Conservation (phyloP, 306 rosid species). For the Fagus crenata region DNA sequence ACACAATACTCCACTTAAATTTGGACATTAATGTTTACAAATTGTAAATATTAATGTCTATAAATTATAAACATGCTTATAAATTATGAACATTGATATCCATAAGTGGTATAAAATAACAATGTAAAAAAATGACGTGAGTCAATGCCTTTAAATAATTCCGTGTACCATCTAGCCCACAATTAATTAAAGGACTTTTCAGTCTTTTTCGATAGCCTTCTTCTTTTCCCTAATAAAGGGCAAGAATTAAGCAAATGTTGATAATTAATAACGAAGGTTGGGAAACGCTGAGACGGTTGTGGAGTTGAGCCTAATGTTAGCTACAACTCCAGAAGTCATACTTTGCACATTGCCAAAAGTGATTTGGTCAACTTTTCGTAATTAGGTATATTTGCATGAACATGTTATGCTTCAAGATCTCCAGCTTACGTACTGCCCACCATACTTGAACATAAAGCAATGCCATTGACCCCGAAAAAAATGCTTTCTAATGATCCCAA, state of each 20-base stretch:
- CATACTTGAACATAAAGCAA: constrained; percentile 51
- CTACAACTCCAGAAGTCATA: constrained; percentile 19
- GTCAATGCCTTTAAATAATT: too few relatives aligned
- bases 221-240: constrained; percentile 23
- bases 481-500: constrained; percentile 21
- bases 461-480: constrained; percentile 38
- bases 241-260: constrained; percentile 26
- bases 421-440: constrained; percentile 35
- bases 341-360: constrained; percentile 31
- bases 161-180: too few relatives aligned
- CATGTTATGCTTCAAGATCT: constrained; percentile 11
- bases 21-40: too few relatives aligned
- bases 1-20: too few relatives aligned
- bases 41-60: too few relatives aligned
- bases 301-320: constrained; percentile 54
- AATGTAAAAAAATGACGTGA: too few relatives aligned
- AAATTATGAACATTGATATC: too few relatives aligned
- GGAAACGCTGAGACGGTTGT: constrained; percentile 23
- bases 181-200: not conserved
- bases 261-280: constrained; percentile 12
- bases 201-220: constrained; percentile 7
- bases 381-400: constrained; percentile 49
- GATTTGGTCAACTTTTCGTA: constrained; percentile 55
- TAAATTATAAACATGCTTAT: too few relatives aligned
- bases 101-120: too few relatives aligned